phyloP scores from a whole-genome alignment of 768 basidiomycete genomes.

The Naganishia randhawae region DNA sequence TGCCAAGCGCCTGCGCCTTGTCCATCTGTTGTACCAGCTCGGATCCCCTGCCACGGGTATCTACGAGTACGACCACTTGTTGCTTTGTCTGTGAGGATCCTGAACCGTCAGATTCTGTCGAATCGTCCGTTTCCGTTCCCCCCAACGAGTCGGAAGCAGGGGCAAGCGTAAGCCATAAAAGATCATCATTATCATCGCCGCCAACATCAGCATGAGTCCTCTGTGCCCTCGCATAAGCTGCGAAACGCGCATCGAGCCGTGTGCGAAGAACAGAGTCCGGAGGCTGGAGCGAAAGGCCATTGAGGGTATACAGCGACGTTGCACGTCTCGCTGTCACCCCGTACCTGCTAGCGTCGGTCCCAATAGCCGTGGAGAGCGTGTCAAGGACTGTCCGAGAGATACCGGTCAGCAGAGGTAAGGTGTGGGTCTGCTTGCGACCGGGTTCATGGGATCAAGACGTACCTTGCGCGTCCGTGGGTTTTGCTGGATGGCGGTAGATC shows the following conservation, averaged over 20 bases:
- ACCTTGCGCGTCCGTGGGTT: conserved; percentile 16
- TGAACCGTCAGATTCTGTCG: not conserved
- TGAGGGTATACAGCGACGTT: not conserved
- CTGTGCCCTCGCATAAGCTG: not conserved
- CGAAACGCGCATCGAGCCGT: conserved; percentile 2
- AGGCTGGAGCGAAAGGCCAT: not conserved
- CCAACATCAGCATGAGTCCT: not conserved
- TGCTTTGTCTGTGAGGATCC: not conserved
- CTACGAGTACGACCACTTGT: conserved; percentile 8
- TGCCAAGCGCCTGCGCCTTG: not conserved
- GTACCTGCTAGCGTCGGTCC: not conserved
- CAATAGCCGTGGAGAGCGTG: not conserved
- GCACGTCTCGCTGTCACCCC: too few relatives aligned
- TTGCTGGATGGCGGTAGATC: not conserved
- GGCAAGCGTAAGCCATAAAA: conserved; percentile 6
- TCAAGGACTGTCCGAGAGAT: not conserved
- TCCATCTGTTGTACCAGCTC: not conserved
- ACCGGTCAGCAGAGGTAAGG: not conserved
- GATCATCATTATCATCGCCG: not conserved
- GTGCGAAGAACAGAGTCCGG: not conserved
- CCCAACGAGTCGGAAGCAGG: too few relatives aligned
- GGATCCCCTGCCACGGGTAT: not conserved
- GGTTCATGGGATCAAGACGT: not conserved
- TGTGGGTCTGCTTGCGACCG: not conserved
- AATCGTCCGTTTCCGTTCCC: not conserved